Evolutionary conservation across 768 basidiomycete genomes (phyloP), one percentile per base, ranked within the genome.

Genomic region (Coprinopsis strossmayeri): DNA sequence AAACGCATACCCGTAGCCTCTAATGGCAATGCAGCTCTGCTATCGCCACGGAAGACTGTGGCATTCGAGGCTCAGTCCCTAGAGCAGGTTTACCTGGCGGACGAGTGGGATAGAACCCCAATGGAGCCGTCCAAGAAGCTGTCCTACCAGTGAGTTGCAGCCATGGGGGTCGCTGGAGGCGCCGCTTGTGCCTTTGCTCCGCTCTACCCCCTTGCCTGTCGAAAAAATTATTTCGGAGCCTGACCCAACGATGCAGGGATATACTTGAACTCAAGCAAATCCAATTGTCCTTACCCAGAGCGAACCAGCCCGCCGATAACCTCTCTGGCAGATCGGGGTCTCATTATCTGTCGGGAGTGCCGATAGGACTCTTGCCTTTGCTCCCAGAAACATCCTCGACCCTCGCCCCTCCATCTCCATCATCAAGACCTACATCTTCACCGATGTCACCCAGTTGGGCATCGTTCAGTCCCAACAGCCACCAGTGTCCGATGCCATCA

Each of bases 31-130:
- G n/a, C n/a, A n/a, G n/a, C n/a, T n/a, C n/a, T n/a, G 27, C 43
- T 38, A 27, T 44, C 30, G 23, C 45, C 24, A 46, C 48, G 72
- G 52, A 85, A 87, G 64, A 74, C 72, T 26, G 87, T 89, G 25
- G 75, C 74, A 5, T 89, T 87, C 54, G 74, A 77, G 38, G 68
- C 67, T 2, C 67, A 74, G 1, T 64, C 68, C 11, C 45, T 51
- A 35, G 79, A 84, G 51, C 72, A 85, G 59, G 68, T 88, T 9
- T 74, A 75, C 58, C 62, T 72, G 25, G 87, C 83, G 2, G 87
- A 89, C 60, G 84, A 85, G 48, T 88, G 87, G 87, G 87, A 89
- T 61, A 73, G 87, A 13, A 85, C 83, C 1, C 86, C 87, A 2
- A 72, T 74, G 1, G 81, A 84, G 34, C 79, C 83, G 21, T 74